Evolutionary conservation across 768 basidiomycete genomes (phyloP), one percentile per base, ranked within the genome.

Genomic region (Termitomyces sp.): DNA sequence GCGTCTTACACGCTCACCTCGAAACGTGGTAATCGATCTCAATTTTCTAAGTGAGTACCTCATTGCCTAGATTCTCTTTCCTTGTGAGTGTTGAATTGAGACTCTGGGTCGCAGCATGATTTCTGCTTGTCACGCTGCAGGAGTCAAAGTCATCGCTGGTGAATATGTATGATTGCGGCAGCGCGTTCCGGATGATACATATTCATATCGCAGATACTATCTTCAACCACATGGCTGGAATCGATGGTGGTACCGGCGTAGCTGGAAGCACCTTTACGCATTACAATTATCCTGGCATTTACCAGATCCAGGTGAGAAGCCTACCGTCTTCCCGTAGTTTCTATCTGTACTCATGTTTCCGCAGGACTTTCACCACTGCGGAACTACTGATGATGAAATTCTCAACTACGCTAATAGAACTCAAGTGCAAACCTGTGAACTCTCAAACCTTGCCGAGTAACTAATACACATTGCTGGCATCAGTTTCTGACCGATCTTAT

Each of bases 1-100:
- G 85, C 86, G 0, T 87, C 85, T 1, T 87, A 88, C 65, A 85
- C 54, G 10, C 65, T 88, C 47, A 84, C 77, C 1, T 86, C 85
- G 0, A 89, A 88, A 67, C 82, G 84, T 0, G 87, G 87, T 5
- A 75, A 82, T 60, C 76, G 83, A 14, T 57, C 67, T 3, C 83
- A 87, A 58, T 87, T 75, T 65, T 66, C 72, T 56, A 73, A 59
- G 73, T 75, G 44, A 32, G 62, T 35, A n/a, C 6, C 37, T 37
- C 49, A 14, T 31, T 59, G 31, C 62, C 10, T 11, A 5, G 3
- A 32, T 66, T 42, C 31, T 29, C 32, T 40, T 35, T 56, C 45
- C 8, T 19, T 7, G 27, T 19, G 25, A 42, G 0, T 54, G 29
- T 25, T 48, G 35, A 49, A 25, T 25, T 48, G 35, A 49, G 14